Evolutionary conservation across 2,329 filamentous ascomycete species (phyloP), one percentile per base, ranked within the genome.

Genomic region (Dendryphion nanum): DNA sequence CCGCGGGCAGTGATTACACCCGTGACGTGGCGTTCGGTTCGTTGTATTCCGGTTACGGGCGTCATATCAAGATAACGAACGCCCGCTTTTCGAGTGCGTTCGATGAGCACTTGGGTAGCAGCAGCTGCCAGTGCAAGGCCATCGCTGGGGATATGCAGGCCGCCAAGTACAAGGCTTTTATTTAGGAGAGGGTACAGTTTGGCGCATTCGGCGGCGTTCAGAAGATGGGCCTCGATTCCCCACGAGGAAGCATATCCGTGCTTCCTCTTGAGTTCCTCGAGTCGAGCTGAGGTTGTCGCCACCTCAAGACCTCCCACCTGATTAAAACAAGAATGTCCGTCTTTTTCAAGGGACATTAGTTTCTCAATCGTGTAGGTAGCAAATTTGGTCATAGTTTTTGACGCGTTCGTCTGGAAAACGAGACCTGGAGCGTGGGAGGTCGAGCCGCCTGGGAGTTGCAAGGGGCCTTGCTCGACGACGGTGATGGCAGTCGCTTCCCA

Each of bases 341-440:
- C 53, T 28, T 61, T 57, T 40, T 74, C 66, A 8, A 83, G 57
- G 0, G 75, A 75, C 4, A 73, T 59, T 1, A 83, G 61, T 55
- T 83, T 83, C 38, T 81, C 68, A 5, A 82, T 72, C 0, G 80
- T 83, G 55, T 83, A 83, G 31, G 70, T 71, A 2, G 80, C 81
- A 36, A 83, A 73, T 3, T 69, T 57, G 4, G 73, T 79, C 76
- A 83, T 69, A 0, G 75, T 76, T 55, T 75, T 79, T 33, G 74
- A 78, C 2, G 67, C 58, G 35, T 77, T 82, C 6, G 77, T 82
- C 53, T 83, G 79, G 50, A 82, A 83, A 0, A 83, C 79, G 3
- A 83, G 69, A 1, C 80, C 80, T 0, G 80, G 80, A 4, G 80
- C 80, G 46, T 83, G 80, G 5, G 79, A 83, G 5, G 81, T 83